phyloP scores from a whole-genome alignment of 352 stramenopile species.

The Pythium aquatile region DNA sequence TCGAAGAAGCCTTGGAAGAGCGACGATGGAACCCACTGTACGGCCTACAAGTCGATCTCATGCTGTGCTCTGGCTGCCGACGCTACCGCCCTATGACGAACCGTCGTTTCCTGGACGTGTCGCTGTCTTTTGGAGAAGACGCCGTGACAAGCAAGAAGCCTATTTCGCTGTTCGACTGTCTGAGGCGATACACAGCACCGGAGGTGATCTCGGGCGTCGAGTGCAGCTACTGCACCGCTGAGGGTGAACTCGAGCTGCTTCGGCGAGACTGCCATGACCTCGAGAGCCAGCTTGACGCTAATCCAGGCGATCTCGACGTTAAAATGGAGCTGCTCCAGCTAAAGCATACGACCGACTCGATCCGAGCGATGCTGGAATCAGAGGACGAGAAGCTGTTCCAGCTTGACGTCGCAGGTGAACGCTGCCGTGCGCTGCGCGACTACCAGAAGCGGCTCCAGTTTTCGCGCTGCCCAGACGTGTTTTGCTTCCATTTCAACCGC shows the following conservation, averaged over 20 bases:
- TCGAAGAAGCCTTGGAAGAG: slow-evolving; percentile 62
- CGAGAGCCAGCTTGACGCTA: slow-evolving; percentile 28
- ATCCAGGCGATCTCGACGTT: slow-evolving; percentile 27
- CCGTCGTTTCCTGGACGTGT: slow-evolving; percentile 76
- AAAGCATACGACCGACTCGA: slow-evolving; percentile 67
- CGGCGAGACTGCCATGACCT: slow-evolving; percentile 18
- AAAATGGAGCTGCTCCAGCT: slow-evolving; percentile 55
- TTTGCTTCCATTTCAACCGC: slow-evolving; percentile 88
- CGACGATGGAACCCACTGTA: slow-evolving; percentile 76
- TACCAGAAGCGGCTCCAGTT: slow-evolving; percentile 77
- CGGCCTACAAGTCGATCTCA: slow-evolving; percentile 74
- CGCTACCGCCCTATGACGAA: slow-evolving; percentile 71
- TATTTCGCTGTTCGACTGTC: slow-evolving; percentile 47
- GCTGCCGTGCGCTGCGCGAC: slow-evolving; percentile 37
- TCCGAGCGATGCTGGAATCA: slow-evolving; percentile 39
- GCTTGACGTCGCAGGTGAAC: slow-evolving; percentile 27
- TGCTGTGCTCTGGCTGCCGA: slow-evolving; percentile 68
- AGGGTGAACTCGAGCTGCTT: slow-evolving; percentile 46
- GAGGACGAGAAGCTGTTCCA: slow-evolving; percentile 25
- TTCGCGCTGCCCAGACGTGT: slow-evolving; percentile 74
- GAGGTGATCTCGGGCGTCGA: slow-evolving; percentile 76
- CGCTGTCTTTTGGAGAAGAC: slow-evolving; percentile 57
- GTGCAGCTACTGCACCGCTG: slow-evolving; percentile 69
- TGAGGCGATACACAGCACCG: slow-evolving; percentile 61
- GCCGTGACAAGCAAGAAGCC: slow-evolving; percentile 30